Evolutionary conservation across 805 yeast species (phyloP).

Genomic region (Wickerhamiella lipophila): DNA sequence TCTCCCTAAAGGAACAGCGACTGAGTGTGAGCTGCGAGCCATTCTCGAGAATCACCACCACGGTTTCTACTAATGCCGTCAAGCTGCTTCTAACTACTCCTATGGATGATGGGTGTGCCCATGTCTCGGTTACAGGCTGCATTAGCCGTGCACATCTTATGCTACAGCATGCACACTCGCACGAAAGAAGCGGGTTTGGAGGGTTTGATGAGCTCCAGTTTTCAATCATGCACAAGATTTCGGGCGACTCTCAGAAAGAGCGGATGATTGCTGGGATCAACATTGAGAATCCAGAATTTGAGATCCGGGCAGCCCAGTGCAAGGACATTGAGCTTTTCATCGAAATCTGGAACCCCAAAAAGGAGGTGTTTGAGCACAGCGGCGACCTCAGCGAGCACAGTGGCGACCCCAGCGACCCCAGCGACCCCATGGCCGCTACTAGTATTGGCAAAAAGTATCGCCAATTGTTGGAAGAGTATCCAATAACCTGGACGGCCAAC

Average conservation of each 20-base stretch:
- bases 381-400: neutral
- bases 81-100: slow-evolving; percentile 38
- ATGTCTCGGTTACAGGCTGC: slow-evolving; percentile 36
- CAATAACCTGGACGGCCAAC: slow-evolving; percentile 65
- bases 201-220: slow-evolving; percentile 5
- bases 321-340: slow-evolving; percentile 71
- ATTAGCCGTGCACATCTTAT: slow-evolving; percentile 52
- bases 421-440: neutral
- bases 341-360: slow-evolving; percentile 19
- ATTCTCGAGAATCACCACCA: slow-evolving; percentile 80
- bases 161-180: slow-evolving; percentile 79
- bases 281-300: slow-evolving; percentile 39
- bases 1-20: slow-evolving; percentile 60
- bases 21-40: slow-evolving; percentile 83
- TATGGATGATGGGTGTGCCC: slow-evolving; percentile 20
- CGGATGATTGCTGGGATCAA: slow-evolving; percentile 32
- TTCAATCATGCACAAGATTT: slow-evolving; percentile 8
- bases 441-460: slow-evolving; percentile 13
- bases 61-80: slow-evolving; percentile 61
- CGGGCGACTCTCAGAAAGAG: slow-evolving; percentile 11
- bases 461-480: slow-evolving; percentile 31
- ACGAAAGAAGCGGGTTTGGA: slow-evolving; percentile 61
- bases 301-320: slow-evolving; percentile 66
- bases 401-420: neutral
- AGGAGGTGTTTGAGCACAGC: neutral